Base-by-base conservation (phyloP, 78 protist species). In the Chrysochromulina tobinii region DNA sequence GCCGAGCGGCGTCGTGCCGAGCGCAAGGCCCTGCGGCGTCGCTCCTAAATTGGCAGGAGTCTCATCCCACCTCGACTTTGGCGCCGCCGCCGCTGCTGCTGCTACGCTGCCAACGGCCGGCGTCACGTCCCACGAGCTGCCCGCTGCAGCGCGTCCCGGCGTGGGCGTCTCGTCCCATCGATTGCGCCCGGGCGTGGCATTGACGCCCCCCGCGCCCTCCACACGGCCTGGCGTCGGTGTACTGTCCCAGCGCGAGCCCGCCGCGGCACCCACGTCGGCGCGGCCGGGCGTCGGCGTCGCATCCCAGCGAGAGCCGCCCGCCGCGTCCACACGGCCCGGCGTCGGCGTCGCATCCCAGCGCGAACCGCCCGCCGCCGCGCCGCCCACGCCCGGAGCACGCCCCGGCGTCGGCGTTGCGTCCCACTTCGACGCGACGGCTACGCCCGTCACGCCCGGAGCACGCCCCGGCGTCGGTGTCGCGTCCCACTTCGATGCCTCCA, bases 61-160 rank as follows among this genome's bases (percentile, higher is more conserved):
- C 54, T 91, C 91, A 67, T 95, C 96, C 96, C 96, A 95, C 1
- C 96, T 86, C 61, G 96, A 94, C 25, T 17, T 3, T 0, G 87
- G 50, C 38, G 61, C 1, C n/a, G 88, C 88, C 27, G 27, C 54
- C 23, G 7, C 2, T 7, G 61, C 51, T 27, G 25, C 72, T 27
- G 50, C 64, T 0, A 0, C 64, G 51, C 15, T 68, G 12, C 55
- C 69, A 15, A 20, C 21, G 15, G 20, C 53, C 27, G 88, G 88
- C 55, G 93, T 83, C 75, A 57, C 64, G 58, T 81, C 93, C 89
- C 93, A 90, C 15, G 72, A 54, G 38, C 50, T 50, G 23, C n/a
- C 48, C 54, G 57, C 50, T 1, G 15, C 87, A 18, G 66, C 79
- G 57, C 73, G 50, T 2, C 57, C 67, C 54, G 69, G 89, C 20